phyloP scores from a whole-genome alignment of 2,329 filamentous ascomycete genomes.

The Talaromyces sp. region DNA sequence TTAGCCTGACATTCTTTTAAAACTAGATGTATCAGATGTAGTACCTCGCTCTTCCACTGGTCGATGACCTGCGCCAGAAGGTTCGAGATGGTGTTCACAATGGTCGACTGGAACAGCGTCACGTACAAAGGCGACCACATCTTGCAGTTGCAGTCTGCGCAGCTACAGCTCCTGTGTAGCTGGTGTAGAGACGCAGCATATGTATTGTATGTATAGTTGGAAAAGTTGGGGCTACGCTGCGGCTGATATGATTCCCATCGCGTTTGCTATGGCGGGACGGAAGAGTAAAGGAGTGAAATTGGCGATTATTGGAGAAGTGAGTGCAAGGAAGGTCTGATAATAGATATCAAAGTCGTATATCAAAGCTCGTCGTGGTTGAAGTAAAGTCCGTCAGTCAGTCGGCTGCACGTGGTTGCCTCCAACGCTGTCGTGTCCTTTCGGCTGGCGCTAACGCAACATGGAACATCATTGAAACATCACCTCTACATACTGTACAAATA shows the following conservation, averaged over 20 bases:
- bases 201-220: background rate
- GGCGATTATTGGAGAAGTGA: background rate
- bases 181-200: background rate
- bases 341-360: no score
- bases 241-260: background rate
- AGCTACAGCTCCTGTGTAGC: background rate
- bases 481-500: background rate
- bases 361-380: background rate
- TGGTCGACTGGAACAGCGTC: slow-evolving; percentile 31
- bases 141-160: background rate
- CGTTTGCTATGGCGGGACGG: background rate
- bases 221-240: background rate
- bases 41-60: slow-evolving; percentile 29
- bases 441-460: background rate
- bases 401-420: background rate
- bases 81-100: slow-evolving; percentile 33
- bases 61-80: slow-evolving; percentile 33
- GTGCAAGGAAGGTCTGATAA: background rate
- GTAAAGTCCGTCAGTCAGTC: background rate
- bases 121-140: slow-evolving; percentile 24
- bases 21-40: background rate
- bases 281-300: background rate
- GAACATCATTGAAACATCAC: background rate
- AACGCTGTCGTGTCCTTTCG: background rate
- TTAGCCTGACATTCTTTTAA: background rate